phyloP scores from a whole-genome alignment of 495 filamentous ascomycete genomes.

The Oleoguttula mirabilis region DNA sequence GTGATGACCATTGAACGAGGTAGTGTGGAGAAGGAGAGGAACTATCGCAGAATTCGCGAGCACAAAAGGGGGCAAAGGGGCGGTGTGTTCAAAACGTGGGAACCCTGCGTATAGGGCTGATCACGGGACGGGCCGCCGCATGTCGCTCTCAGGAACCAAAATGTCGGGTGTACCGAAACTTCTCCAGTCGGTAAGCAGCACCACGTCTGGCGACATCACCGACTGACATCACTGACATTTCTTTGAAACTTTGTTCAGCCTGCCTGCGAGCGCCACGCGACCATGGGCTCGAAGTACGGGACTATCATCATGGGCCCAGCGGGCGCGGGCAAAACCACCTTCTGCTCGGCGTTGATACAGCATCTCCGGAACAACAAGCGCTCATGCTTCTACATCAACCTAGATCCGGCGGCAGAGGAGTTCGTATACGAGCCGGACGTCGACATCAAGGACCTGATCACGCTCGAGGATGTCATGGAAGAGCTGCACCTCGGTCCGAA shows the following conservation, averaged over 20 bases:
- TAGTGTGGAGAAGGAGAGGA: too few species aligned
- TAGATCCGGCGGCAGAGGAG: slow-evolving; percentile 88
- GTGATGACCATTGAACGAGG: too few species aligned
- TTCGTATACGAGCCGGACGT: slow-evolving; percentile 88
- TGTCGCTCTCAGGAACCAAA: too few species aligned
- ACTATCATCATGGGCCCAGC: slow-evolving; percentile 90
- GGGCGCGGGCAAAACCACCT: slow-evolving; percentile 56
- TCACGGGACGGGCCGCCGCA: too few species aligned
- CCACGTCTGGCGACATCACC: too few species aligned
- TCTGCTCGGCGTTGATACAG: slow-evolving; percentile 84
- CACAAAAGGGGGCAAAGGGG: too few species aligned
- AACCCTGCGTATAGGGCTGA: too few species aligned
- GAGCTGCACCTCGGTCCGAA: slow-evolving; percentile 90
- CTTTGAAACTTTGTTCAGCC: neutral
- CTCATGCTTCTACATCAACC: slow-evolving; percentile 92
- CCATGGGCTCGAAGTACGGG: slow-evolving; percentile 80
- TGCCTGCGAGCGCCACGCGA: slow-evolving; percentile 8
- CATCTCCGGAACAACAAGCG: slow-evolving; percentile 80
- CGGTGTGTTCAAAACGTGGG: too few species aligned
- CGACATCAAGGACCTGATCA: slow-evolving; percentile 94
- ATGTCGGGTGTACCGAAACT: too few species aligned
- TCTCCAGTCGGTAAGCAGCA: too few species aligned
- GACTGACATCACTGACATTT: too few species aligned
- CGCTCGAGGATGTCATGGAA: slow-evolving; percentile 96
- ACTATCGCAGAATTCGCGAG: too few species aligned